These are phyloP conservation scores for Dothistroma septosporum DNA, from an alignment of 2,329 filamentous ascomycete genomes.

Conservation along the genomic window DNA sequence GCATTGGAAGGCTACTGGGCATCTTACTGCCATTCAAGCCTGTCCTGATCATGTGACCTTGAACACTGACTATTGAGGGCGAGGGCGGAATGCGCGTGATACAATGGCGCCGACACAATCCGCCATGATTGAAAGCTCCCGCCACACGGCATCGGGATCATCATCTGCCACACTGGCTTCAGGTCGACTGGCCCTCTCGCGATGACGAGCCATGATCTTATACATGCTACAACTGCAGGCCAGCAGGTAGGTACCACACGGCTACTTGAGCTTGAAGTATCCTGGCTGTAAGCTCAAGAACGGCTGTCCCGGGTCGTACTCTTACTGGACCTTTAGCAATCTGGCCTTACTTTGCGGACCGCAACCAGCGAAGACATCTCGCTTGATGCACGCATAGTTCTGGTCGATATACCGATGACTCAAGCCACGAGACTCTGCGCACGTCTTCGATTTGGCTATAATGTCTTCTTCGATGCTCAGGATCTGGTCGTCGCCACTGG, in stretches of 20 bases:
- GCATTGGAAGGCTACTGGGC: too few species aligned
- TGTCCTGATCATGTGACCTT: too few species aligned
- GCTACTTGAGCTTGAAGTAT: constrained; percentile 9
- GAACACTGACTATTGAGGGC: too few species aligned
- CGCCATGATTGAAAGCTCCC: too few species aligned
- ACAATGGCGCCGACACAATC: too few species aligned
- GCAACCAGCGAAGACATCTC: constrained; percentile 13
- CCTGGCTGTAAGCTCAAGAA: constrained; percentile 9
- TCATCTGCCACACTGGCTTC: too few species aligned
- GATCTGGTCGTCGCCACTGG: constrained; percentile 19
- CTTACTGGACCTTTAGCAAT: constrained; percentile 3
- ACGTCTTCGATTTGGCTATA: constrained; percentile 1
- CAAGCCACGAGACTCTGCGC: constrained; percentile 4
- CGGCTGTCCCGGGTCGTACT: constrained; percentile 10
- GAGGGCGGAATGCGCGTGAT: too few species aligned
- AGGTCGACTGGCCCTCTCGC: not conserved
- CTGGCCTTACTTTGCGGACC: constrained; percentile 3
- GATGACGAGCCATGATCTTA: not conserved
- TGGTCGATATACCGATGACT: constrained; percentile 9
- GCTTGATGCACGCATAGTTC: constrained; percentile 13
- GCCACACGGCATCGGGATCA: too few species aligned
- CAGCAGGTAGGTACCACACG: not conserved
- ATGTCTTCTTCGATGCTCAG: constrained; percentile 12
- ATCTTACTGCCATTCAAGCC: too few species aligned
- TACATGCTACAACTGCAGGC: not conserved